A percentile compares a stretch with the other conserved stretches of the same genome.
Conservation (phyloP, 176 grass and related monocot genomes). For the Juncus inflexus region DNA sequence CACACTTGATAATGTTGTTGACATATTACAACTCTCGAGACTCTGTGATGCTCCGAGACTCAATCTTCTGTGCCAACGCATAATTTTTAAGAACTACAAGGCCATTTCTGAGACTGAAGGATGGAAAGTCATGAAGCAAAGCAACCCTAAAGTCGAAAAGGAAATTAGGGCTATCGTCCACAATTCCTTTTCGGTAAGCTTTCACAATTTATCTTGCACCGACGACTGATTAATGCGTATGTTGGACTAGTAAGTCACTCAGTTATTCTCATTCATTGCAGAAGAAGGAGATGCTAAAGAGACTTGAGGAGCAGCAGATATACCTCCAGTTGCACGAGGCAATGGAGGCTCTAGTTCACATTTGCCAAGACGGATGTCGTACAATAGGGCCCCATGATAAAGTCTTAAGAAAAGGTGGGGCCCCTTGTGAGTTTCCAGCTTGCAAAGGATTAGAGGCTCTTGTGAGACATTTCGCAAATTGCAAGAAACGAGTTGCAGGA, state of each 20-base stretch:
- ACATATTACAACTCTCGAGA: slow-evolving; percentile 60
- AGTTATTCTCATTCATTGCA: slow-evolving; percentile 20
- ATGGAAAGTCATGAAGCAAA: slow-evolving; percentile 67
- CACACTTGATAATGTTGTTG: slow-evolving; percentile 63
- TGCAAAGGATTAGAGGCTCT: slow-evolving; percentile 69
- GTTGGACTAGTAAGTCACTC: no score
- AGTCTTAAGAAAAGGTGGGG: slow-evolving; percentile 37
- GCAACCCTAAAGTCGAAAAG: slow-evolving; percentile 48
- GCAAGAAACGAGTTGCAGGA: slow-evolving; percentile 55
- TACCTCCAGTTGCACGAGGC: slow-evolving; percentile 66
- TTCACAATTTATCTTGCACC: neutral
- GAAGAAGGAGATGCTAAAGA: slow-evolving; percentile 51
- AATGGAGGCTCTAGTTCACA: slow-evolving; percentile 82
- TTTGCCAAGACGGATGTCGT: slow-evolving; percentile 70
- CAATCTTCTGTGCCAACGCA: slow-evolving; percentile 44
- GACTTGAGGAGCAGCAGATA: slow-evolving; percentile 49
- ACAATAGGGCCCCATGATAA: slow-evolving; percentile 80
- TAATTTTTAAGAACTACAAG: slow-evolving; percentile 60
- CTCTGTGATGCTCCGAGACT: slow-evolving; percentile 69
- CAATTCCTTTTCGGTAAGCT: slow-evolving; percentile 46
- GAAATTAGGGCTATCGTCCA: slow-evolving; percentile 55
- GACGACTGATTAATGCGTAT: no score
- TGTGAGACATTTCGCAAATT: slow-evolving; percentile 65
- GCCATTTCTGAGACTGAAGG: slow-evolving; percentile 49
- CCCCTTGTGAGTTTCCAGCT: slow-evolving; percentile 54